Conservation (phyloP, 192 early-diverging fungal genomes). For the Linnemannia exigua region DNA sequence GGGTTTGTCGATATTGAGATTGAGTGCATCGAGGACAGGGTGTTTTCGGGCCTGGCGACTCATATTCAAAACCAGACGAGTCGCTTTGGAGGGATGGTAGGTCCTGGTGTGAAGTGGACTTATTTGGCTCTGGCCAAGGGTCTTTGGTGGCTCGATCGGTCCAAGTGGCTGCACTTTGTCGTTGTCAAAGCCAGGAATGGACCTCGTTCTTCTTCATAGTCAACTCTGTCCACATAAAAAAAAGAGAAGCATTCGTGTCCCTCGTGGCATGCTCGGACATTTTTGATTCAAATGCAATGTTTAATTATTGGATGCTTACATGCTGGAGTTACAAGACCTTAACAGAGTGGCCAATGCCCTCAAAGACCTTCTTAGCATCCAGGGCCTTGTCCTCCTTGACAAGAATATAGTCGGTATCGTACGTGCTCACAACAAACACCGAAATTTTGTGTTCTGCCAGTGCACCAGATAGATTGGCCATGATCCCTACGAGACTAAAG, state of each 20-base stretch:
- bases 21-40: conserved; percentile 41
- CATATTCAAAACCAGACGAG: conserved; percentile 37
- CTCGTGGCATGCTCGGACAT: too few relatives aligned
- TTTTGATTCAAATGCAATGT: neutral
- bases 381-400: conserved; percentile 66
- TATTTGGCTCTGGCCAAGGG: conserved; percentile 35
- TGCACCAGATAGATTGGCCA: conserved; percentile 65
- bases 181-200: conserved; percentile 45
- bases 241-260: too few relatives aligned
- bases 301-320: neutral
- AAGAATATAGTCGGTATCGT: conserved; percentile 81
- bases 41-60: conserved; percentile 61
- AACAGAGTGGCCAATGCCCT: conserved; percentile 47
- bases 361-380: conserved; percentile 40
- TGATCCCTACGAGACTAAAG: conserved; percentile 76
- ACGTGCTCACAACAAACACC: conserved; percentile 79
- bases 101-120: conserved; percentile 49
- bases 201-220: neutral
- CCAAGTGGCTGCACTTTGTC: conserved; percentile 29
- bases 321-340: conserved; percentile 10
- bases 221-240: too few relatives aligned
- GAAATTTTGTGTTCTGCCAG: conserved; percentile 69
- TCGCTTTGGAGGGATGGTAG: conserved; percentile 40
- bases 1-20: conserved; percentile 61
- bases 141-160: conserved; percentile 29